These are phyloP conservation scores for Elaeagnus macrophylla DNA, from an alignment of 306 rosid genomes.

Conservation along the genomic window DNA sequence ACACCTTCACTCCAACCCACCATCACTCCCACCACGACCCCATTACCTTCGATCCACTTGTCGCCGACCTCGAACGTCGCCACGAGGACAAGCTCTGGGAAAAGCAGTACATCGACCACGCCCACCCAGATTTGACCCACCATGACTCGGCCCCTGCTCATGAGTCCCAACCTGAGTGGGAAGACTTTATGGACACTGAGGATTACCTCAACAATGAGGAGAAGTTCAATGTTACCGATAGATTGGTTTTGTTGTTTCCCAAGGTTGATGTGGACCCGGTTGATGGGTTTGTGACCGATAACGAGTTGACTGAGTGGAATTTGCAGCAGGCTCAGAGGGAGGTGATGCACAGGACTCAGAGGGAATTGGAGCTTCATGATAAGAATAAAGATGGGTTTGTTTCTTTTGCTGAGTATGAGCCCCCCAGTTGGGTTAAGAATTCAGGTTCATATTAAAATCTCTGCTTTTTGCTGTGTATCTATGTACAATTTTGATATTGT, in stretches of 20 bases:
- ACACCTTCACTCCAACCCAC: conserved; percentile 32
- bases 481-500: no score
- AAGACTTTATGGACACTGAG: conserved; percentile 77
- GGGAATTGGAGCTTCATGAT: conserved; percentile 87
- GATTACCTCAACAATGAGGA: conserved; percentile 77
- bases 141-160: conserved; percentile 52
- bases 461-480: neutral
- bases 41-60: conserved; percentile 73
- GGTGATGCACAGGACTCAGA: conserved; percentile 57
- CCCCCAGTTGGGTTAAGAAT: conserved; percentile 73
- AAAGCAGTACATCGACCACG: conserved; percentile 46
- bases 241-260: conserved; percentile 63
- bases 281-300: conserved; percentile 47
- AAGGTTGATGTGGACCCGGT: conserved; percentile 60
- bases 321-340: conserved; percentile 58
- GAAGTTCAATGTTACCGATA: conserved; percentile 64
- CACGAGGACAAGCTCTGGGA: conserved; percentile 91
- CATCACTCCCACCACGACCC: conserved; percentile 34
- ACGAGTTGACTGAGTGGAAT: conserved; percentile 83
- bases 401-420: conserved; percentile 83
- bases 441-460: conserved; percentile 31
- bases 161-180: conserved; percentile 91
- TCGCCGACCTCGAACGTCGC: conserved; percentile 81
- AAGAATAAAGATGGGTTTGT: conserved; percentile 65
- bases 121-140: conserved; percentile 32